Conservation (phyloP, 2,329 filamentous ascomycete species). For the Scleromitrula shiraiana region DNA sequence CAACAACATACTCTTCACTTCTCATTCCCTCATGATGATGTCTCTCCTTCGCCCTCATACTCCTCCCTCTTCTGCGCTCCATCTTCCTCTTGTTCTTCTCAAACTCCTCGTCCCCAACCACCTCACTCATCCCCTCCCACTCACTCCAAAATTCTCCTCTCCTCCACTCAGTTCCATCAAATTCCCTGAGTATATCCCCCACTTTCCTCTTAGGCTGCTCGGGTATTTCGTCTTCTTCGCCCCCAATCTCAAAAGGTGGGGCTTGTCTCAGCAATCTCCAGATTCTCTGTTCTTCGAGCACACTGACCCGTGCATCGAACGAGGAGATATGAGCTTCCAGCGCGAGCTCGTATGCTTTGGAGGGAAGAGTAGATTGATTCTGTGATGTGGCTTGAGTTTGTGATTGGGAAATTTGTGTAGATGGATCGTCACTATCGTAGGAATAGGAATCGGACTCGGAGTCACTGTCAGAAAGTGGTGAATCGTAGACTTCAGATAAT, state of each 20-base stretch:
- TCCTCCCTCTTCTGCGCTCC: neutral
- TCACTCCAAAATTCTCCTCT: conserved; percentile 23
- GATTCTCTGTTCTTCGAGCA: conserved; percentile 22
- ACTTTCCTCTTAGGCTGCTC: conserved; percentile 3
- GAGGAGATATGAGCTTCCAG: conserved; percentile 6
- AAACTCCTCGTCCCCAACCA: conserved; percentile 7
- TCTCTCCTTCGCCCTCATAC: too few relatives aligned
- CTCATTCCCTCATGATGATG: too few relatives aligned
- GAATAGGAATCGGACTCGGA: neutral
- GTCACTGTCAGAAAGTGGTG: neutral
- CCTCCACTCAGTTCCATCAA: conserved; percentile 22
- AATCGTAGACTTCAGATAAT: neutral
- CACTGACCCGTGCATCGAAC: conserved; percentile 21
- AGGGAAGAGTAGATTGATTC: too few relatives aligned
- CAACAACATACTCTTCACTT: neutral
- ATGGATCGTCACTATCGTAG: neutral
- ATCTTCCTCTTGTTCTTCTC: neutral
- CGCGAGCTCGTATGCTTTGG: neutral
- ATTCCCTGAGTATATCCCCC: neutral
- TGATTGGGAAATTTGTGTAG: neutral
- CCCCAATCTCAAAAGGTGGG: conserved; percentile 22
- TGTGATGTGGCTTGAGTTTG: too few relatives aligned
- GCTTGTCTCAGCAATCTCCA: conserved; percentile 25
- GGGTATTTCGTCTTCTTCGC: conserved; percentile 8
- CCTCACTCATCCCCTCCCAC: conserved; percentile 24